Base-by-base conservation (phyloP, 306 rosid genomes). In the Pyrus pyrifolia region DNA sequence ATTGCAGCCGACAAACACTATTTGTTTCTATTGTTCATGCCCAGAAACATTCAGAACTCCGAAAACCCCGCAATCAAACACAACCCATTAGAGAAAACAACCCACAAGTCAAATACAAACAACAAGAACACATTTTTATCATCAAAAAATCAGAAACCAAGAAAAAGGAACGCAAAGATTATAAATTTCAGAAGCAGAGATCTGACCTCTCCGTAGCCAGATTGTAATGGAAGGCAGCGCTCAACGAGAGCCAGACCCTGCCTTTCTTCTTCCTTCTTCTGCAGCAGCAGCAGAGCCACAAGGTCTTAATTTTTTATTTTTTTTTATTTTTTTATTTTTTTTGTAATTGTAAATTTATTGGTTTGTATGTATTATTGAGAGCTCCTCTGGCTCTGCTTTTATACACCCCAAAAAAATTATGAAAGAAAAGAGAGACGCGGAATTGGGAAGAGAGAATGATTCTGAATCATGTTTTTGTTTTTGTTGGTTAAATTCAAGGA, bases 201-300 rank as follows among this genome's bases (percentile, higher is more conserved):
- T 81, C 83, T 79, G 55, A 81, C 88, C 88, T 79, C 76, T 62
- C 73, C 67, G 27, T 67, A 67, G 83, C 87, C 82, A 81, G 85
- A 76, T 79, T 82, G 81, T 14, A 44, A 17, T 6, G 12, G 64
- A 57, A 51, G 44, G 40, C 74, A 49, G 25, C 62, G 60, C 68
- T 68, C 63, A 46, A 58, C 11, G 22, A 10, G 60, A 40, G 5
- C 18, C 13, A 14, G 68, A 53, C 63, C 42, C 30, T 4, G 8
- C 21, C 55, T 58, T 18, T 45, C 58, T 40, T 14, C 62, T 73
- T 40, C 38, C 61, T 73, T 60, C 59, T 8, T 15, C 76, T 19
- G 71, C 71, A 3, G 62, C 59, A 9, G 62, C 59, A 57, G 9
- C 23, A 21, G 19, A 71, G 22, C 35, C 9, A 55, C 29, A 45